Evolutionary conservation across 108 stramenopile species (phyloP).

Genomic region (Schizochytrium sp.): DNA sequence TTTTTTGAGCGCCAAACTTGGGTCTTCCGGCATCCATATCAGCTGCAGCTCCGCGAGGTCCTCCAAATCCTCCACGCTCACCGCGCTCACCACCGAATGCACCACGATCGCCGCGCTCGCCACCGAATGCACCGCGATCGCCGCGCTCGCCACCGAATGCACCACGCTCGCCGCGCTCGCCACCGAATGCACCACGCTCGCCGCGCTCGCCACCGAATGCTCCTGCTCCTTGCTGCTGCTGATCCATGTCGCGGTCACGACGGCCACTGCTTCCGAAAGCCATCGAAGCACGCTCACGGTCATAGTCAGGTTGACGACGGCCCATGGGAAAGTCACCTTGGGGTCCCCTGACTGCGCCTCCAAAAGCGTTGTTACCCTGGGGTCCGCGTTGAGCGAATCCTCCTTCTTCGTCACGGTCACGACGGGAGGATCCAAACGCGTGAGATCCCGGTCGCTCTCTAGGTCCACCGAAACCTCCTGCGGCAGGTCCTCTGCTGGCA

Average conservation of each 20-base stretch:
- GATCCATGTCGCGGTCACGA: conserved; percentile 2
- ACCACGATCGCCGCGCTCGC: not conserved
- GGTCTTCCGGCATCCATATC: not conserved
- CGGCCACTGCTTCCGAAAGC: conserved; percentile 53
- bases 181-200: not conserved
- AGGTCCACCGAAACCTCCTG: not conserved
- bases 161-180: not conserved
- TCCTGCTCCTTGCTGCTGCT: conserved; percentile 29
- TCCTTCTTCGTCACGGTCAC: conserved; percentile 25
- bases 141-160: not conserved
- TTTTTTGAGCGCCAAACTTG: not conserved
- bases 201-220: not conserved
- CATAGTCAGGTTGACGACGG: conserved; percentile 13
- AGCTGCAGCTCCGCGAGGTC: not conserved
- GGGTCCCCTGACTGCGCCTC: not conserved
- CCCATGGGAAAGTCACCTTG: conserved; percentile 33
- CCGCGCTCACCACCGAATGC: not conserved
- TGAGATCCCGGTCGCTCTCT: conserved; percentile 43
- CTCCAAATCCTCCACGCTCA: not conserved
- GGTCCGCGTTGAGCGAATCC: conserved; percentile 2
- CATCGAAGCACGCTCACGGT: conserved; percentile 52
- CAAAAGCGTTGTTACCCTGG: not conserved
- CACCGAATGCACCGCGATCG: not conserved
- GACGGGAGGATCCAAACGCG: conserved; percentile 5
- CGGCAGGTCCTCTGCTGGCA: not conserved